Evolutionary conservation across 352 stramenopile species (phyloP).

Genomic region (Phytophthora pini): DNA sequence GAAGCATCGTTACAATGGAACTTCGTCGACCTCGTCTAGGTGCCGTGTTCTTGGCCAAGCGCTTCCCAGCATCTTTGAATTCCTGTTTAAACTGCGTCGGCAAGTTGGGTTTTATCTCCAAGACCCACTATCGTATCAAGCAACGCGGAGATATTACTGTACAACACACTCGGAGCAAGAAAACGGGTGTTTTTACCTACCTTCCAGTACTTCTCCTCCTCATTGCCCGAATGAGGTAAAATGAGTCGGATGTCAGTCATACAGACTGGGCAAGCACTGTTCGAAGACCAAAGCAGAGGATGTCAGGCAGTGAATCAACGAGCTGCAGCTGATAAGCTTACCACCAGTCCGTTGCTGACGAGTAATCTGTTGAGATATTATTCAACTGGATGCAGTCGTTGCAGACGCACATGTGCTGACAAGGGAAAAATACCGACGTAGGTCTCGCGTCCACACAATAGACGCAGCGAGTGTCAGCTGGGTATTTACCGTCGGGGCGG

Average conservation of each 20-base stretch:
- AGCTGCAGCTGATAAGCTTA: conserved; percentile 12
- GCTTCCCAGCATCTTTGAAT: conserved; percentile 21
- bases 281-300: not conserved
- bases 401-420: conserved; percentile 74
- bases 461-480: conserved; percentile 44
- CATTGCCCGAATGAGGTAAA: conserved; percentile 54
- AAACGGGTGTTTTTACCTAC: not conserved
- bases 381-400: conserved; percentile 54
- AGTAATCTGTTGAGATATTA: conserved; percentile 42
- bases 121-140: conserved; percentile 36
- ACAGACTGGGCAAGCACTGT: conserved; percentile 68
- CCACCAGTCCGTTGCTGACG: conserved; percentile 38
- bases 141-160: no score
- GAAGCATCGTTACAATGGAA: conserved; percentile 27
- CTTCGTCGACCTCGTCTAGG: conserved; percentile 7
- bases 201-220: conserved; percentile 71
- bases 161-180: not conserved
- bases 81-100: conserved; percentile 56
- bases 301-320: no score
- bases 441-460: conserved; percentile 46
- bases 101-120: conserved; percentile 54
- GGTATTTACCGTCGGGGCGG: conserved; percentile 51
- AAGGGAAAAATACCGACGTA: conserved; percentile 38
- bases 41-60: conserved; percentile 17
- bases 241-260: conserved; percentile 70